These are phyloP conservation scores for Lasiosphaeria ovina DNA, from an alignment of 495 filamentous ascomycete genomes.

Conservation along the genomic window DNA sequence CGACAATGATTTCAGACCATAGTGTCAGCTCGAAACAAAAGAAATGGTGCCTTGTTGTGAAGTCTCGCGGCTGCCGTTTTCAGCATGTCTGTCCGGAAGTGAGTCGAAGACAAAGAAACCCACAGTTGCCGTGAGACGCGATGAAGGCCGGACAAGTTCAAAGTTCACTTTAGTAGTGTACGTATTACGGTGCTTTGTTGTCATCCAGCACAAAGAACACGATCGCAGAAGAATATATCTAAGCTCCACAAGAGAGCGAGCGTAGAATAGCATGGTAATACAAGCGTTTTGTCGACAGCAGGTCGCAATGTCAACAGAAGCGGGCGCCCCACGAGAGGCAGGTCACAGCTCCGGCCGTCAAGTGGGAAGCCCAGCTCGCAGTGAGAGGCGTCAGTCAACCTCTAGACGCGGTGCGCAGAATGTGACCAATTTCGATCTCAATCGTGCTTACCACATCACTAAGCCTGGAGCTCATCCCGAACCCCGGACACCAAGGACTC, in stretches of 20 bases:
- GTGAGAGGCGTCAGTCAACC: slow-evolving; percentile 6
- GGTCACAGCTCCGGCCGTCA: too few species aligned
- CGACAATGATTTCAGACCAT: not conserved
- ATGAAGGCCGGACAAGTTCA: not conserved
- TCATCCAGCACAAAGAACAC: too few species aligned
- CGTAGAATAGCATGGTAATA: too few species aligned
- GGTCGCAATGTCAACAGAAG: too few species aligned
- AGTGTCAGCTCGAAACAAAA: not conserved
- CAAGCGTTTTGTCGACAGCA: too few species aligned
- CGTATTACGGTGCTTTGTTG: too few species aligned
- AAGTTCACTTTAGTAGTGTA: too few species aligned
- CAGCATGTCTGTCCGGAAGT: not conserved
- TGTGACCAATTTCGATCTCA: slow-evolving; percentile 14
- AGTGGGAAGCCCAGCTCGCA: too few species aligned
- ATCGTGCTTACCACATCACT: slow-evolving; percentile 9
- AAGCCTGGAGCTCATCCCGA: not conserved
- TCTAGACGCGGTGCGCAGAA: slow-evolving; percentile 8
- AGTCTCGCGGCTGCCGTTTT: not conserved
- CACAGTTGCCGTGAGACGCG: not conserved
- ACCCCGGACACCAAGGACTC: slow-evolving; percentile 10
- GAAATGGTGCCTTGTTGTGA: not conserved
- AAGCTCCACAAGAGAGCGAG: too few species aligned
- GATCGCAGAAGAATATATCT: too few species aligned
- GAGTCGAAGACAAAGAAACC: slow-evolving; percentile 5
- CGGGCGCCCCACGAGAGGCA: too few species aligned